A percentile compares a stretch with the other conserved stretches of the same genome.
These are phyloP conservation scores for Colletotrichum tofieldiae DNA, from an alignment of 2,329 filamentous ascomycete species.

Conservation along the genomic window DNA sequence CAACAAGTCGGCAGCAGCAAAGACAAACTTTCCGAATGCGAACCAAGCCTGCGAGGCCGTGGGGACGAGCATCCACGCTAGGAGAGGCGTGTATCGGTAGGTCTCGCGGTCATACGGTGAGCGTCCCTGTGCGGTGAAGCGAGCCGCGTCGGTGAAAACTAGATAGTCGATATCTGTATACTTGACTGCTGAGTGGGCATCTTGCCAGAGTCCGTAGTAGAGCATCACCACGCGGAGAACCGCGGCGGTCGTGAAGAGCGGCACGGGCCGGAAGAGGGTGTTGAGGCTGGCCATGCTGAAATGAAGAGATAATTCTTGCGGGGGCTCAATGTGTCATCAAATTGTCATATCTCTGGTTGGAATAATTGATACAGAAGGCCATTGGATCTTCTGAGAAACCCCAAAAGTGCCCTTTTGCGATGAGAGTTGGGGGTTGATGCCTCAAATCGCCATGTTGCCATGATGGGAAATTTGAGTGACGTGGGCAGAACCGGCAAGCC, in stretches of 20 bases:
- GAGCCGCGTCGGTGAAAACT: constrained; percentile 96
- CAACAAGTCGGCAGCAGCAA: constrained; percentile 85
- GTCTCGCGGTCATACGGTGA: constrained; percentile 93
- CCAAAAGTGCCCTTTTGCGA: too few species aligned
- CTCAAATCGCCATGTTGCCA: neutral
- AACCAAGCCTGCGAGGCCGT: constrained; percentile 80
- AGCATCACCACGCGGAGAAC: constrained; percentile 82
- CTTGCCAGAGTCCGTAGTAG: constrained; percentile 92
- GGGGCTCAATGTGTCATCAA: neutral
- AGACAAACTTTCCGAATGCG: constrained; percentile 89
- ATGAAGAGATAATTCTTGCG: neutral
- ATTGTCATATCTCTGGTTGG: neutral
- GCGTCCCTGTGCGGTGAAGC: constrained; percentile 76
- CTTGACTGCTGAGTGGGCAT: constrained; percentile 91
- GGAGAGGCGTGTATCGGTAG: constrained; percentile 95
- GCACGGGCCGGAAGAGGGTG: constrained; percentile 53
- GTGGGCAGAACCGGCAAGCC: constrained; percentile 39
- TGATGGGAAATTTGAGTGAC: constrained; percentile 42
- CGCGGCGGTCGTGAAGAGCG: constrained; percentile 71
- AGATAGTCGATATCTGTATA: constrained; percentile 99
- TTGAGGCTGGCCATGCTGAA: constrained; percentile 52
- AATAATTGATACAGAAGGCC: neutral
- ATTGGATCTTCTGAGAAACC: neutral
- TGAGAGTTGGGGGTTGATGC: constrained; percentile 5
- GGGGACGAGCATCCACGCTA: constrained; percentile 92